These are phyloP conservation scores for Coemansia sp. DNA, from an alignment of 192 early-diverging fungal species.

Conservation along the genomic window DNA sequence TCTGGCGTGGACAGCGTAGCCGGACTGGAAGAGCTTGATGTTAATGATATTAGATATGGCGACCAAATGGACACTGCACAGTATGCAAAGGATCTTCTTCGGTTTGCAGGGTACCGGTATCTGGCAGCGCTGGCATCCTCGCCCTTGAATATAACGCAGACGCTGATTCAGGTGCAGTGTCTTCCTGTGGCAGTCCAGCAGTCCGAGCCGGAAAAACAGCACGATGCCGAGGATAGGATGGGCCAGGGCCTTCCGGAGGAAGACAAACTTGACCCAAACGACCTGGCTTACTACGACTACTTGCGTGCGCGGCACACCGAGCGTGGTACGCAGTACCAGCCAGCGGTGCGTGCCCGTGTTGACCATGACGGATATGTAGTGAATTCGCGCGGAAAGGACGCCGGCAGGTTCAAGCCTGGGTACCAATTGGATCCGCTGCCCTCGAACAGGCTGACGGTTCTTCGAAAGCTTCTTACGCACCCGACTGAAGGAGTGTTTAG, in stretches of 20 bases:
- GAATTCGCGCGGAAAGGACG: conserved; percentile 52
- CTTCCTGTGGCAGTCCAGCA: conserved; percentile 49
- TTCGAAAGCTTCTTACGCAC: conserved; percentile 58
- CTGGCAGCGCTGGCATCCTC: conserved; percentile 60
- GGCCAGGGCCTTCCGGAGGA: conserved; percentile 7
- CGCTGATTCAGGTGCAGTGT: conserved; percentile 76
- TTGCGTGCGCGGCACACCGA: conserved; percentile 40
- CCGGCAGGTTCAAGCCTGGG: conserved; percentile 58
- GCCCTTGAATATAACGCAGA: conserved; percentile 69
- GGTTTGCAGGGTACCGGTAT: conserved; percentile 65
- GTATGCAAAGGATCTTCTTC: conserved; percentile 61
- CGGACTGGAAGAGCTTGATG: conserved; percentile 18
- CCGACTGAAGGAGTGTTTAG: conserved; percentile 65
- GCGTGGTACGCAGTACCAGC: conserved; percentile 14
- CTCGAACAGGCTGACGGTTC: conserved; percentile 59
- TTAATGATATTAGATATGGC: conserved; percentile 17
- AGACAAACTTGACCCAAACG: conserved; percentile 43
- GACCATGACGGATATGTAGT: conserved; percentile 68
- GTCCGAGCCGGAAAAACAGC: neutral
- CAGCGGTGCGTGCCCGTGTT: conserved; percentile 16
- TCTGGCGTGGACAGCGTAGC: conserved; percentile 9
- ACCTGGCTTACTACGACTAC: conserved; percentile 56
- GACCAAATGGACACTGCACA: conserved; percentile 40
- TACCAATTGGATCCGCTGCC: conserved; percentile 67
- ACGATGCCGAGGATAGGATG: neutral